A percentile compares a stretch with the other conserved stretches of the same genome.
These are phyloP conservation scores for Acer yangbiense DNA, from an alignment of 345 rosid genomes.

Conservation along the genomic window DNA sequence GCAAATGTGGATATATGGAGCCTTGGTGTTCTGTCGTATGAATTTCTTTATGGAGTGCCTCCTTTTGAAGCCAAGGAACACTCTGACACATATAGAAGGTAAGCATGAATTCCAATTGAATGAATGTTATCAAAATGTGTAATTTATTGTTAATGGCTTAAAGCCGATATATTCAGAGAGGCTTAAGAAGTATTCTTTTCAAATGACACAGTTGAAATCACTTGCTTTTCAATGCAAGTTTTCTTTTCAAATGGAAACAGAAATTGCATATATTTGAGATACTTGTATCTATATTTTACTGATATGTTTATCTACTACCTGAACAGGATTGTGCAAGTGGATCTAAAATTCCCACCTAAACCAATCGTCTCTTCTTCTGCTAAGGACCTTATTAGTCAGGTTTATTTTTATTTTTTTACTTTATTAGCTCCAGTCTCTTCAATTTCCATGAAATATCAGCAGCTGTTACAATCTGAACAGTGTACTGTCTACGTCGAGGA, in stretches of 20 bases:
- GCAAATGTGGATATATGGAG: slow-evolving; percentile 98
- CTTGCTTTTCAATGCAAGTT: too few relatives aligned
- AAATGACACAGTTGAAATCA: neutral
- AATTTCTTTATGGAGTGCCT: slow-evolving; percentile 87
- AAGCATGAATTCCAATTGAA: neutral
- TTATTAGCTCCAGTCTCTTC: neutral
- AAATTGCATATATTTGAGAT: neutral
- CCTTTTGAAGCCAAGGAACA: slow-evolving; percentile 94
- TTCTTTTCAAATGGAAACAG: too few relatives aligned
- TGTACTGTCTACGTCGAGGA: neutral
- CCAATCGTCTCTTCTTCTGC: slow-evolving; percentile 89
- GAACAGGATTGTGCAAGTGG: slow-evolving; percentile 93
- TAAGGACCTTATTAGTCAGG: slow-evolving; percentile 92
- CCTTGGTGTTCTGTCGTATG: slow-evolving; percentile 92
- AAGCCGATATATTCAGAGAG: neutral
- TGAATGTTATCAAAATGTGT: too few relatives aligned
- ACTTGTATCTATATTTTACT: neutral
- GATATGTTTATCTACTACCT: neutral
- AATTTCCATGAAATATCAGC: neutral
- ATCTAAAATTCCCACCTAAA: slow-evolving; percentile 85
- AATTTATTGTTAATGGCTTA: too few relatives aligned
- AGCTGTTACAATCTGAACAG: neutral
- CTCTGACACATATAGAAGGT: slow-evolving; percentile 95
- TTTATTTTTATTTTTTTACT: slow-evolving; percentile 16
- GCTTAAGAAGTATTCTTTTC: neutral